A percentile compares a stretch with the other conserved stretches of the same genome.
These are phyloP conservation scores for Flaveria trinervia DNA, from an alignment of 129 eudicot genomes.

Conservation along the genomic window DNA sequence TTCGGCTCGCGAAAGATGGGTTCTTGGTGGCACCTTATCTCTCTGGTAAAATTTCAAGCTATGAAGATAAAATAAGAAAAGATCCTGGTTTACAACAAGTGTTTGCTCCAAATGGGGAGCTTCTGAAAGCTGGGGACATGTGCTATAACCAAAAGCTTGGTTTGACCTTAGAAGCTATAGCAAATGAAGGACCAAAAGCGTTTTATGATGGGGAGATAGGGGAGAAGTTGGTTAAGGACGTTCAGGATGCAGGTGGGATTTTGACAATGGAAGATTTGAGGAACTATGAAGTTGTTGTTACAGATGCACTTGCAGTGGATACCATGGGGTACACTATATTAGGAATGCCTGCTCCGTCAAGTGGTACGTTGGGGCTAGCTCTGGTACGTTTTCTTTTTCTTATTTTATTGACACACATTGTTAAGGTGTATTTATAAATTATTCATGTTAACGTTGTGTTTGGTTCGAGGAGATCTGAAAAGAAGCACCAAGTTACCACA, in stretches of 20 bases:
- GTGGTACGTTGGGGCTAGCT: conserved; percentile 88
- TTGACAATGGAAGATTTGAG: conserved; percentile 85
- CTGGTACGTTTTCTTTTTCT: conserved; percentile 49
- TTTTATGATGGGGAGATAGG: conserved; percentile 80
- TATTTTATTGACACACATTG: not conserved
- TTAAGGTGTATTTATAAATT: conserved; percentile 1
- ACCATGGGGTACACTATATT: conserved; percentile 73
- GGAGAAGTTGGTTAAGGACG: conserved; percentile 68
- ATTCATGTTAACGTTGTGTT: conserved; percentile 5
- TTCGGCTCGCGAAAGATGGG: conserved; percentile 68
- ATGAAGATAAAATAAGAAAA: conserved; percentile 31
- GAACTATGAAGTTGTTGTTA: conserved; percentile 59
- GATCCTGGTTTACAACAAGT: conserved; percentile 81
- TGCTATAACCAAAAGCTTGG: conserved; percentile 81
- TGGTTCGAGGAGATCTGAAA: not conserved
- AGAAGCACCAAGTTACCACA: conserved; percentile 12
- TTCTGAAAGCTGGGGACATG: conserved; percentile 67
- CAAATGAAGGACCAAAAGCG: conserved; percentile 79
- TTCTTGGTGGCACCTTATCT: conserved; percentile 66
- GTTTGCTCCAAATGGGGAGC: conserved; percentile 70
- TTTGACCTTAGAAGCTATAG: conserved; percentile 66
- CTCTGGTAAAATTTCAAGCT: conserved; percentile 39
- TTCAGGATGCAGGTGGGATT: conserved; percentile 76
- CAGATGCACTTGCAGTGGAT: conserved; percentile 59
- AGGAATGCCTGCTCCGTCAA: conserved; percentile 98